Evolutionary conservation across 805 yeast genomes (phyloP).

Genomic region (baker's yeast (Saccharomyces cerevisiae)): DNA sequence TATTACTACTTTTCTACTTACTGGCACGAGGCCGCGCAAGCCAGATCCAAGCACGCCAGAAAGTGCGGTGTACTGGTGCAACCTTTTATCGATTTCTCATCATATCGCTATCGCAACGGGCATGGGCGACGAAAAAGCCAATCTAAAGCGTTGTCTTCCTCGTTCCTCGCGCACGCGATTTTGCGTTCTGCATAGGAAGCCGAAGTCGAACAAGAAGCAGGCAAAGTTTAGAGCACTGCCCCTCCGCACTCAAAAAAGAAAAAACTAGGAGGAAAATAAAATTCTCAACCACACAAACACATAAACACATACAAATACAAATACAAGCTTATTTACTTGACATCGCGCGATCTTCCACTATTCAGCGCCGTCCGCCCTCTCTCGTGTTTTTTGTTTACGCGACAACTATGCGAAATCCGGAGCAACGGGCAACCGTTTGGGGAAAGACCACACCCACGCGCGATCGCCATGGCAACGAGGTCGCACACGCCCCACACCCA

Average conservation of each 20-base stretch:
- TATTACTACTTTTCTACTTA: no score
- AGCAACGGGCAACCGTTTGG: not conserved
- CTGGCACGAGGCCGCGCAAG: not conserved
- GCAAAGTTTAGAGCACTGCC: not conserved
- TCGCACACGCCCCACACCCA: not conserved
- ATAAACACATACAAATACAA: not conserved
- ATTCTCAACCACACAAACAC: not conserved
- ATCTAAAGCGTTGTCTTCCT: not conserved
- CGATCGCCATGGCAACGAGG: not conserved
- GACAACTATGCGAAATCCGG: not conserved
- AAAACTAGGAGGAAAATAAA: no score
- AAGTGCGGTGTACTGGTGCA: not conserved
- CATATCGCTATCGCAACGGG: not conserved
- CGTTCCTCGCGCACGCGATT: not conserved
- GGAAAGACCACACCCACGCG: not conserved
- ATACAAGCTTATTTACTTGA: not conserved
- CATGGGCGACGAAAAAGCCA: not conserved
- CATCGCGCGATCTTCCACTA: not conserved
- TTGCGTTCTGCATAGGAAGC: not conserved
- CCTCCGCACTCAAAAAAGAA: not conserved
- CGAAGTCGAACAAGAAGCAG: not conserved
- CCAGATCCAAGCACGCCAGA: not conserved
- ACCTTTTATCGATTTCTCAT: not conserved
- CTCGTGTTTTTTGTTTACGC: not conserved
- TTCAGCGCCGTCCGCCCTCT: not conserved